Conservation (phyloP, 345 rosid genomes). For the Combretum micranthum region DNA sequence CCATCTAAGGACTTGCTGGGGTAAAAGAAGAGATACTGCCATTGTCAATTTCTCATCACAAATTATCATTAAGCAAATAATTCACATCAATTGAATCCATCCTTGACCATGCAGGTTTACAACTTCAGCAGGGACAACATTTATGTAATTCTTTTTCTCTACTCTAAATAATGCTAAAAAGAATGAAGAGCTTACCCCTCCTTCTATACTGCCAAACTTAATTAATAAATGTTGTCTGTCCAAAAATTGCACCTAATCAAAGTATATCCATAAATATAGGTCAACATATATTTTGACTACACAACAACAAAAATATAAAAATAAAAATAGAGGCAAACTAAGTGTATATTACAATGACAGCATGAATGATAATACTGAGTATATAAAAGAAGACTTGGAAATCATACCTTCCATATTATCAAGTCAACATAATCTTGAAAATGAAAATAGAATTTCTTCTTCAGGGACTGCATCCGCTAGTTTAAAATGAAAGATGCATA, state of each 20-base stretch:
- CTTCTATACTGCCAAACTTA: slow-evolving; percentile 92
- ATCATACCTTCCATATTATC: slow-evolving; percentile 83
- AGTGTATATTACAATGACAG: not conserved
- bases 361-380: not conserved
- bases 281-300: slow-evolving; percentile 6
- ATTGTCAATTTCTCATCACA: no score
- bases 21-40: no score
- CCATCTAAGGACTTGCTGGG: no score
- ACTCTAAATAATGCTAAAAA: not conserved
- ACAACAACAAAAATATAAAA: slow-evolving; percentile 10
- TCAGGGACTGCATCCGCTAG: slow-evolving; percentile 77
- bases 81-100: no score
- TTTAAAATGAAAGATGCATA: slow-evolving; percentile 15
- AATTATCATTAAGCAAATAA: no score
- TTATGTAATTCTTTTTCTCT: no score
- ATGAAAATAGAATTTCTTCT: slow-evolving; percentile 91
- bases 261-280: no score
- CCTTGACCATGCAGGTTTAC: no score
- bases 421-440: slow-evolving; percentile 92
- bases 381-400: not conserved
- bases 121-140: no score
- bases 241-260: slow-evolving; percentile 80
- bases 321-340: not conserved
- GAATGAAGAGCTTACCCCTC: slow-evolving; percentile 59
- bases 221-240: slow-evolving; percentile 88